Evolutionary conservation across 2,329 filamentous ascomycete species (phyloP).

Genomic region (Penicillium sp.): DNA sequence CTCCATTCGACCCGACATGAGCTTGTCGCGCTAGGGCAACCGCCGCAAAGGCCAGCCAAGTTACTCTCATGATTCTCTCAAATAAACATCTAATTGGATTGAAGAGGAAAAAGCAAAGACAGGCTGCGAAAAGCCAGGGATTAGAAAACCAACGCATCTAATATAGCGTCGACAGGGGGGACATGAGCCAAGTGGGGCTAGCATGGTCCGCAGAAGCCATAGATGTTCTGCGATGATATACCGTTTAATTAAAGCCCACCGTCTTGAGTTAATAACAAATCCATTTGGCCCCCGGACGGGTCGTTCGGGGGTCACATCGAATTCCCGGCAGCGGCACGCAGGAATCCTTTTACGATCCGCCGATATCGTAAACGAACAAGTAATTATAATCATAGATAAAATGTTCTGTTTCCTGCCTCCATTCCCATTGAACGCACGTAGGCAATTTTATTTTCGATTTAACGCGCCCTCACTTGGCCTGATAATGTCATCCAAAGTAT

Average conservation of each 20-base stretch:
- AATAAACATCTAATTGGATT: too few species aligned
- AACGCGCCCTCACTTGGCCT: too few species aligned
- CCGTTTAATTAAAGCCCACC: background rate
- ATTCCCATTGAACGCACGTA: background rate
- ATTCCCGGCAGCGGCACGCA: background rate
- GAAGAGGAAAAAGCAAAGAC: background rate
- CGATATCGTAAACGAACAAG: background rate
- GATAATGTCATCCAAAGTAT: background rate
- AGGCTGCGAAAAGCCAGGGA: background rate
- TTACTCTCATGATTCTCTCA: background rate
- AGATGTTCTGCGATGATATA: background rate
- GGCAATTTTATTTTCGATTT: background rate
- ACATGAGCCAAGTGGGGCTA: background rate
- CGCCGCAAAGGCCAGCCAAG: background rate
- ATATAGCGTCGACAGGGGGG: background rate
- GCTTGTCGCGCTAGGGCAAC: background rate
- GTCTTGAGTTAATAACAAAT: background rate
- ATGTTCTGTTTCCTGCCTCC: too few species aligned
- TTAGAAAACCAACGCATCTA: background rate
- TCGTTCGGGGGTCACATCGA: background rate
- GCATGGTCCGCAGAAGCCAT: background rate
- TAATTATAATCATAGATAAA: too few species aligned
- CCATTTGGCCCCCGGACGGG: background rate
- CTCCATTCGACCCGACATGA: slow-evolving; percentile 14
- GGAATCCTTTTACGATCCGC: background rate